Evolutionary conservation across 306 rosid species (phyloP), one percentile per base, ranked within the genome.

Genomic region (Macrotyloma uniflorum): DNA sequence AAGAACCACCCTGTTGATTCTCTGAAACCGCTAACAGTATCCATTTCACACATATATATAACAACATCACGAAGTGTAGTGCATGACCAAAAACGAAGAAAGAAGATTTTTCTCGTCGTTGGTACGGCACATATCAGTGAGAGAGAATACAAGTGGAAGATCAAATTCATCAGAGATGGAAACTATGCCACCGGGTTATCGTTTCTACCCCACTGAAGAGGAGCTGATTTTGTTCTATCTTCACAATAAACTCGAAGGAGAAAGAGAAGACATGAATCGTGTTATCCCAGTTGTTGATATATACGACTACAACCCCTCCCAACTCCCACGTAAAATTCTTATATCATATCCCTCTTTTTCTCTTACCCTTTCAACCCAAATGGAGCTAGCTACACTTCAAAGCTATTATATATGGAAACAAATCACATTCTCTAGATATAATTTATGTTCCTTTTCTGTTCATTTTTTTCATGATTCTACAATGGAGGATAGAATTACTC

Each of bases 131-230:
- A 35, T 1, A 1, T 40, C 47, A 3, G 15, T 42, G 47, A 42
- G 47, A 42, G 16, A 12, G 14, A 42, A 4, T 12, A 42, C 4
- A 42, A 42, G 47, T 42, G 47, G 11, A 11, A 3, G 15, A 12
- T 11, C 1, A 75, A 26, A 4, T n/a, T 15, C 67, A 67, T 12
- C 71, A 11, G 12, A 66, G 16, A 90, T 91, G 97, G 89, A 45
- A 18, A 76, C 82, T 66, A 80, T 89, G 67, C 74, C 92, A 71
- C 94, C 93, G 8, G 97, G 98, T 78, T 92, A 83, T 84, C 88
- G 95, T 28, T 94, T 94, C 85, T 92, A 86, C 81, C 98, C 97
- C 0, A 94, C 97, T 2, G 97, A 94, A 82, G 96, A 91, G 72
- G 98, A 94, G 67, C 75, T 94, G 24, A 77, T 94, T 50, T 82